Evolutionary conservation across 768 basidiomycete genomes (phyloP).

Genomic region (Russula abietina): DNA sequence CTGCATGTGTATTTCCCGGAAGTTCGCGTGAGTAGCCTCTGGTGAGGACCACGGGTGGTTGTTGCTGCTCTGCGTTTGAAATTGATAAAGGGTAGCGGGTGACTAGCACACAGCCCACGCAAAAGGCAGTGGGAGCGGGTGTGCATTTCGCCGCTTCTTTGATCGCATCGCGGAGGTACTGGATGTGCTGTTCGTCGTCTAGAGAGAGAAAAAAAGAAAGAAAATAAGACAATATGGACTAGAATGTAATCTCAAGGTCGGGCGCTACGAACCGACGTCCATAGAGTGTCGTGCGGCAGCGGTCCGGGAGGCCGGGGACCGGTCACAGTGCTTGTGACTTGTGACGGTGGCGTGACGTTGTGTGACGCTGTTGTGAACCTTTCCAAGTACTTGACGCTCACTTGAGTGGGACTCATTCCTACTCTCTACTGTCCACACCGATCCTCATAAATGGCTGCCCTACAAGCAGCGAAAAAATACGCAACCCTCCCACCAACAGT

Average conservation of each 20-base stretch:
- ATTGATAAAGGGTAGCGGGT: slow-evolving; percentile 42
- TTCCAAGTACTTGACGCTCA: not conserved
- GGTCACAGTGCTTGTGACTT: not conserved
- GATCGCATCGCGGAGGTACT: slow-evolving; percentile 60
- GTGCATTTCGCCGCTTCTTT: slow-evolving; percentile 63
- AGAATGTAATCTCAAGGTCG: not conserved
- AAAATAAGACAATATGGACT: not conserved
- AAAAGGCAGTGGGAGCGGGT: slow-evolving; percentile 74
- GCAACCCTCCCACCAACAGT: slow-evolving; percentile 78
- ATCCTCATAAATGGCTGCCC: slow-evolving; percentile 35
- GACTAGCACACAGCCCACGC: slow-evolving; percentile 82
- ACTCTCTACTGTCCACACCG: too few species aligned
- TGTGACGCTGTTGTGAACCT: not conserved
- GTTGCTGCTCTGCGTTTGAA: slow-evolving; percentile 26
- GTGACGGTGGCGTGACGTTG: not conserved
- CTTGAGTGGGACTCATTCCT: too few species aligned
- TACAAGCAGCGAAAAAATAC: slow-evolving; percentile 74
- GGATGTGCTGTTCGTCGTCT: slow-evolving; percentile 28
- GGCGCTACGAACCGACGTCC: slow-evolving; percentile 10
- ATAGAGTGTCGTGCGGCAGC: not conserved
- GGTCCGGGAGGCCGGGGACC: not conserved
- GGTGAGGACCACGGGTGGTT: slow-evolving; percentile 49
- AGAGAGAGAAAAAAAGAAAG: too few species aligned
- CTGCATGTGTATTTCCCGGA: slow-evolving; percentile 92
- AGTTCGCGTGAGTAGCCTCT: slow-evolving; percentile 89